A percentile compares a stretch with the other conserved stretches of the same genome.
phyloP scores from a whole-genome alignment of 306 rosid genomes.

The Vachellia collinsii region DNA sequence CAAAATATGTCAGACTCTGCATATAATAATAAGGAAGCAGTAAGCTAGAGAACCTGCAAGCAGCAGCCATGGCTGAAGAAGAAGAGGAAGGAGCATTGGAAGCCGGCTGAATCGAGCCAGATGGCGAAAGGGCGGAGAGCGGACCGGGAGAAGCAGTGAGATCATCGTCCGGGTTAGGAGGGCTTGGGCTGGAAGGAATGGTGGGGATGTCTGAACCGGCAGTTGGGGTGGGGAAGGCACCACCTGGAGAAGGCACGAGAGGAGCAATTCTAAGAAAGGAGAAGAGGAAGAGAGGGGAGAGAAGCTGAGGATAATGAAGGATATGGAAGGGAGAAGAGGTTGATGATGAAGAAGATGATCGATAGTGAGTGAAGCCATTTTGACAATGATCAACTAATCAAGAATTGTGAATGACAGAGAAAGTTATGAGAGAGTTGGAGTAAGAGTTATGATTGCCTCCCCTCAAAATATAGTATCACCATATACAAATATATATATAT shows the following conservation, averaged over 20 bases:
- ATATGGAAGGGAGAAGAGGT: slow-evolving; percentile 35
- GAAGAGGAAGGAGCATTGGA: slow-evolving; percentile 41
- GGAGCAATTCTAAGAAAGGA: slow-evolving; percentile 71
- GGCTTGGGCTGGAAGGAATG: slow-evolving; percentile 92
- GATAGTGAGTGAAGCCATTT: slow-evolving; percentile 52
- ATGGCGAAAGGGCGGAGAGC: slow-evolving; percentile 58
- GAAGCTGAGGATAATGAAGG: slow-evolving; percentile 31
- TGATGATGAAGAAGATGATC: slow-evolving; percentile 43
- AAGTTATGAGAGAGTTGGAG: slow-evolving; percentile 28
- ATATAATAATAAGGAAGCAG: slow-evolving; percentile 18
- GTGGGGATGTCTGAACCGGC: slow-evolving; percentile 68
- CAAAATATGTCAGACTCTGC: slow-evolving; percentile 41
- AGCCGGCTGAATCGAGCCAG: slow-evolving; percentile 55
- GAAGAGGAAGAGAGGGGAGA: slow-evolving; percentile 20
- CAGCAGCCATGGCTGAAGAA: slow-evolving; percentile 33
- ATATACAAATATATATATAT: too few species aligned
- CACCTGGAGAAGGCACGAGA: slow-evolving; percentile 84
- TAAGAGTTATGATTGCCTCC: slow-evolving; percentile 52
- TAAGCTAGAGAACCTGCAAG: slow-evolving; percentile 51
- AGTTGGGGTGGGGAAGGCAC: slow-evolving; percentile 55
- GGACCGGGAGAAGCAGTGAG: slow-evolving; percentile 51
- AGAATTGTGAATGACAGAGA: neutral
- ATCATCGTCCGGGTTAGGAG: slow-evolving; percentile 79
- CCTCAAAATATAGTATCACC: neutral
- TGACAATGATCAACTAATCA: slow-evolving; percentile 30